A percentile compares a stretch with the other conserved stretches of the same genome.
These are phyloP conservation scores for Buxus sempervirens DNA, from an alignment of 164 flowering plant species.

Conservation along the genomic window DNA sequence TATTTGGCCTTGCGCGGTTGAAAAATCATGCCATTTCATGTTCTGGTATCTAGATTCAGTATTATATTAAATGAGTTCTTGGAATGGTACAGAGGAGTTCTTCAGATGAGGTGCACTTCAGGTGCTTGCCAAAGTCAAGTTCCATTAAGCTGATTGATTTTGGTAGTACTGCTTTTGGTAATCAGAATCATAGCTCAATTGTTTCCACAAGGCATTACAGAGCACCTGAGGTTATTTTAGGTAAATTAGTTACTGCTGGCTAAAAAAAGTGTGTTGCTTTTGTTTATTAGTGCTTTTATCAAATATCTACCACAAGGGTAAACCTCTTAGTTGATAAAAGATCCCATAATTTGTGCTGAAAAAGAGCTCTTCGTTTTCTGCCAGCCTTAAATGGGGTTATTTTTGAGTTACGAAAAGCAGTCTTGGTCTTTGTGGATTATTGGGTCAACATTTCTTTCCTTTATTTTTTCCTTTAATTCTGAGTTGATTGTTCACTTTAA, in stretches of 20 bases:
- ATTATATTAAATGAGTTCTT: constrained; percentile 29
- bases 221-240: constrained; percentile 95
- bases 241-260: constrained; percentile 44
- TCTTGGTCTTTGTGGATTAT: too few relatives aligned
- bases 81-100: constrained; percentile 58
- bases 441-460: too few relatives aligned
- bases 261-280: constrained; percentile 4
- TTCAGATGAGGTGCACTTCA: constrained; percentile 46
- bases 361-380: neutral
- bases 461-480: too few relatives aligned
- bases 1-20: constrained; percentile 27
- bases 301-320: neutral
- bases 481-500: too few relatives aligned
- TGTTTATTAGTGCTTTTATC: constrained; percentile 2
- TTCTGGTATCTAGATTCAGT: constrained; percentile 23
- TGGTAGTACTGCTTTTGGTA: constrained; percentile 82
- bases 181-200: constrained; percentile 68
- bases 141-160: constrained; percentile 97
- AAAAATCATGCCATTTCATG: constrained; percentile 19
- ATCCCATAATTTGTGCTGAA: neutral
- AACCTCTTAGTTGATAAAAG: neutral
- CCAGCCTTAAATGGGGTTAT: too few relatives aligned
- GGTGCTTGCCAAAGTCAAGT: constrained; percentile 92
- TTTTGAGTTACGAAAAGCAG: too few relatives aligned
- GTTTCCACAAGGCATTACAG: constrained; percentile 95